Evolutionary conservation across 2,329 filamentous ascomycete species (phyloP).

Genomic region (Fonsecaea nubica): DNA sequence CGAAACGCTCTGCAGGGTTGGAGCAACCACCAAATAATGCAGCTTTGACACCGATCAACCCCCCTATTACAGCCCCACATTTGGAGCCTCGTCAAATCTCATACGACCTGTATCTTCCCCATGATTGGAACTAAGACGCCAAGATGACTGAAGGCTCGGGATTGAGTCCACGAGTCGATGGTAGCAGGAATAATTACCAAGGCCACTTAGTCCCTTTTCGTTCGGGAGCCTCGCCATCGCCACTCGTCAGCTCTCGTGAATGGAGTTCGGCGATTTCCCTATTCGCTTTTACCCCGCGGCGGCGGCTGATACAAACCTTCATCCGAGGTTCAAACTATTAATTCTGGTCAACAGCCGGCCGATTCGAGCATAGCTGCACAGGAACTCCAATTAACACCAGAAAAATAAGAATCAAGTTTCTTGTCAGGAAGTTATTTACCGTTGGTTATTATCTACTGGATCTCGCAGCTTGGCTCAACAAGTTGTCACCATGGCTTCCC

Average conservation of each 20-base stretch:
- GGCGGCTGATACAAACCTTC: not conserved
- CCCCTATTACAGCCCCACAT: not conserved
- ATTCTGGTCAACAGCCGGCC: not conserved
- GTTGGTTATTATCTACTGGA: not conserved
- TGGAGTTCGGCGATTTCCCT: not conserved
- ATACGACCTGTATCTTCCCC: no score
- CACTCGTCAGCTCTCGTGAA: no score
- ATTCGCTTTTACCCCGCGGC: conserved; percentile 2
- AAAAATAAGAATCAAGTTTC: not conserved
- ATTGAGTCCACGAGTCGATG: no score
- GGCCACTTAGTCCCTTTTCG: not conserved
- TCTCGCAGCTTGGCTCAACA: not conserved
- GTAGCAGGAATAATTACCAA: no score
- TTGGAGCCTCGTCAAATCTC: not conserved
- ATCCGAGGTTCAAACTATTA: not conserved
- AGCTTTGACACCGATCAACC: not conserved
- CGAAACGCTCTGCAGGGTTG: not conserved
- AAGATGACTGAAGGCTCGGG: not conserved
- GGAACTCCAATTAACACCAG: not conserved
- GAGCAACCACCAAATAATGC: not conserved
- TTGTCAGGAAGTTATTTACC: not conserved
- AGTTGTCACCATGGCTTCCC: conserved; percentile 75
- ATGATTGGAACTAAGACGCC: not conserved
- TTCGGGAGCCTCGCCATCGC: not conserved
- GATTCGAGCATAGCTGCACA: not conserved